Evolutionary conservation across 371 early-diverging fungal species (phyloP).

Genomic region (Lichtheimia corymbifera): DNA sequence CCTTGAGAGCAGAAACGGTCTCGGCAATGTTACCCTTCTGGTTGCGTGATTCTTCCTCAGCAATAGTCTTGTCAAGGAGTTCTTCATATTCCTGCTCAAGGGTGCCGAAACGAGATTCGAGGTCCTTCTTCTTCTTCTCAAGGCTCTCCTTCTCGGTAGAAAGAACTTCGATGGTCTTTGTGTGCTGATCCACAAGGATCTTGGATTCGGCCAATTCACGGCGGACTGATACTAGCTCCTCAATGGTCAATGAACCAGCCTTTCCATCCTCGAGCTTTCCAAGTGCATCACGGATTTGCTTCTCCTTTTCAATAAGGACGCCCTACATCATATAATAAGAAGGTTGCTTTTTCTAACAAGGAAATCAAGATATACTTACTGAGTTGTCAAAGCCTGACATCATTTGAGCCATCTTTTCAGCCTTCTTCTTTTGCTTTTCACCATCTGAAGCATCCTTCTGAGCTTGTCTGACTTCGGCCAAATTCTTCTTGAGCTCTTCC

Average conservation of each 20-base stretch:
- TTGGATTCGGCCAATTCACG: conserved; percentile 78
- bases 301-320: conserved; percentile 76
- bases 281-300: conserved; percentile 71
- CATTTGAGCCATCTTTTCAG: conserved; percentile 85
- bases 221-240: conserved; percentile 75
- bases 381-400: conserved; percentile 86
- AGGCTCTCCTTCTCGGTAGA: conserved; percentile 62
- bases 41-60: conserved; percentile 77
- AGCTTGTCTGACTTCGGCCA: conserved; percentile 41
- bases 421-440: conserved; percentile 78
- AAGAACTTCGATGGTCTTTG: conserved; percentile 67
- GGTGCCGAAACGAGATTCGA: conserved; percentile 71
- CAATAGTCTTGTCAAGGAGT: conserved; percentile 88
- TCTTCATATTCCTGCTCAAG: conserved; percentile 91
- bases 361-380: conserved; percentile 33
- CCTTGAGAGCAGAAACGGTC: conserved; percentile 76
- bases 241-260: conserved; percentile 51
- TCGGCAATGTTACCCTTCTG: conserved; percentile 69
- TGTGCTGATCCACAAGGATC: conserved; percentile 67
- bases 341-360: conserved; percentile 15
- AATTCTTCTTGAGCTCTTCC: conserved; percentile 68
- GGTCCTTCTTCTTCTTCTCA: conserved; percentile 64
- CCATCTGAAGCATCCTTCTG: conserved; percentile 53
- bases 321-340: conserved; percentile 21
- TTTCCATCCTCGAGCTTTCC: conserved; percentile 56